Conservation (phyloP, 768 basidiomycete species). For the Clavaria fumosa region DNA sequence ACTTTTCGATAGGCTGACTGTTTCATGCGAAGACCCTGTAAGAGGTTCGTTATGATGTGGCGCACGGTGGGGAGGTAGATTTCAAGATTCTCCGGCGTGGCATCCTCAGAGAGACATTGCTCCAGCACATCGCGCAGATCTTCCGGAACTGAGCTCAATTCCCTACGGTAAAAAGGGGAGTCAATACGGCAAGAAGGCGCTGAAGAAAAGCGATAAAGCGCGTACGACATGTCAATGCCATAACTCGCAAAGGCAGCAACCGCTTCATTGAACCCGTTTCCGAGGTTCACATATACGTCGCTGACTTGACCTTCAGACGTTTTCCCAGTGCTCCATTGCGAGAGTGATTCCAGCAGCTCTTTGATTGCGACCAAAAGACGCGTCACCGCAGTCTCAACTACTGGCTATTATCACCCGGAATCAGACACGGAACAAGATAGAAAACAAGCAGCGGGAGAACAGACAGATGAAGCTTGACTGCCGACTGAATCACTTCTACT, state of each 20-base stretch:
- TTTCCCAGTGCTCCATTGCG: constrained; percentile 63
- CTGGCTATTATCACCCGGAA: constrained; percentile 31
- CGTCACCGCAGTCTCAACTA: constrained; percentile 84
- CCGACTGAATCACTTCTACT: no score
- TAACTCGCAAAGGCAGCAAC: constrained; percentile 76
- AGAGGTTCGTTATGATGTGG: constrained; percentile 79
- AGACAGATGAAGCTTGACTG: constrained; percentile 17
- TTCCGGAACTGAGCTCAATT: constrained; percentile 75
- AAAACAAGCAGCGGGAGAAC: constrained; percentile 10
- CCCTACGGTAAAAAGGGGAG: constrained; percentile 50
- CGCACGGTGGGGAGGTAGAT: constrained; percentile 84
- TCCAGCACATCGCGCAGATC: constrained; percentile 84
- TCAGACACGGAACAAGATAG: constrained; percentile 6
- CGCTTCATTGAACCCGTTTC: constrained; percentile 94
- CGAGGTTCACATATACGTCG: constrained; percentile 91
- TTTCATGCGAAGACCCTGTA: constrained; percentile 86
- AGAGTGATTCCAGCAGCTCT: constrained; percentile 80
- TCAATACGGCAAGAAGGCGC: constrained; percentile 3
- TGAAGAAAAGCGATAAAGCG: constrained; percentile 13
- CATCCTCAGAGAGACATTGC: constrained; percentile 82
- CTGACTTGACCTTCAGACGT: constrained; percentile 73
- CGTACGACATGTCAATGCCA: constrained; percentile 85
- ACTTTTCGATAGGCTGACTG: constrained; percentile 77
- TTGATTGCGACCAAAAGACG: constrained; percentile 90
- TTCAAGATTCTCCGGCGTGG: constrained; percentile 70